Base-by-base conservation (phyloP, 2,329 filamentous ascomycete genomes). In the Aspergillus clavatus region DNA sequence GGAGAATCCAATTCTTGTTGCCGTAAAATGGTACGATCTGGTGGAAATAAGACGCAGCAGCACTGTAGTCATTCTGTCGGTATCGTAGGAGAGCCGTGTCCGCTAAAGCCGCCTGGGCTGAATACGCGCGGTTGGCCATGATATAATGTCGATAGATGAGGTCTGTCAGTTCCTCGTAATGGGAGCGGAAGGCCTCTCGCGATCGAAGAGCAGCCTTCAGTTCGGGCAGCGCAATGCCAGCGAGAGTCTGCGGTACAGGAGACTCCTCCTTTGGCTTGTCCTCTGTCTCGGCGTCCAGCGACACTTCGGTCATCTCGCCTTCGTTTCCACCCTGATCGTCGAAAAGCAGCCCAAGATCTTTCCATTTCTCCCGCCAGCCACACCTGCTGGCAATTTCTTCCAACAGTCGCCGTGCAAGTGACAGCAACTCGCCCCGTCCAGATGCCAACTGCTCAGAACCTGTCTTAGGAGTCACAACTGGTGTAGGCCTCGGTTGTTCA, bases 41-140 rank as follows among this genome's bases (percentile, higher is more conserved):
- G 57, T 85, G 80, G 58, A 98, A 93, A 59, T 87, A 90, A 0
- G 78, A 78, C 0, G 86, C 83, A 1, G 93, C 90, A 1, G 81
- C 78, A 2, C 72, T 74, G 60, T 83, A 90, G 53, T 97, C 87
- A 18, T 80, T 78, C 3, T 87, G 74, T 48, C 86, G 80, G 55
- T 84, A 93, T 58, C 91, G 90, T 40, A 96, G 72, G 4, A 93
- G 79, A 1, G 89, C 93, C 37, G 97, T 77, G 65, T 98, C 93
- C 7, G 88, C 86, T 65, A 90, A 81, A 48, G 84, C 83, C 16
- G 83, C 79, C 55, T 94, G 83, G 1, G 86, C 83, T 6, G 88
- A 87, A 56, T 94, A 85, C 0, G 76, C 76, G 52, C 91, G 86
- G 44, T 83, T 86, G 4, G 90, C 89, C 4, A 89, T 81, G 11